Evolutionary conservation across 78 protist species (phyloP).

Genomic region (Dictyostelium citrinum): DNA sequence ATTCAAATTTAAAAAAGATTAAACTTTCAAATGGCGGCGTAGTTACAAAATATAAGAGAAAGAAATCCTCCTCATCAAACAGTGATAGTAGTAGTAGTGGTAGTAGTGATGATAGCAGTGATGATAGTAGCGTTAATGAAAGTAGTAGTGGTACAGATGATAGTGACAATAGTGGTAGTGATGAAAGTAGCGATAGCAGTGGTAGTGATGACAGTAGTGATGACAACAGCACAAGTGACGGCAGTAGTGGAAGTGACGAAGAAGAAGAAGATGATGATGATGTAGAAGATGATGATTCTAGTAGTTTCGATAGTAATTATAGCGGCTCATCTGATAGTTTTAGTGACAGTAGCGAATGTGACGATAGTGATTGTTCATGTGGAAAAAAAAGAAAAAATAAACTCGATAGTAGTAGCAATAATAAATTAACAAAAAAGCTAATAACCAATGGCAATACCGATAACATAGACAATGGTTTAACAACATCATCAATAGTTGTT

Average conservation of each 20-base stretch:
- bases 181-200: not conserved
- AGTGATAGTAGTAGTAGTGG: not conserved
- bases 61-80: not conserved
- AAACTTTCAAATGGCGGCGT: not conserved
- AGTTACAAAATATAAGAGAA: not conserved
- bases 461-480: not conserved
- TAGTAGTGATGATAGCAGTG: not conserved
- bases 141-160: not conserved
- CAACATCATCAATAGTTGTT: not conserved
- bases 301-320: not conserved
- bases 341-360: conserved; percentile 11
- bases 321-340: not conserved
- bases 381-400: not conserved
- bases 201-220: not conserved
- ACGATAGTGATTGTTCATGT: conserved; percentile 17
- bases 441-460: not conserved
- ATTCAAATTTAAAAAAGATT: not conserved
- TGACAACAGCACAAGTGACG: not conserved
- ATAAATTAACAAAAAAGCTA: not conserved
- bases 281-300: not conserved
- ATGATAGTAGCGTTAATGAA: not conserved
- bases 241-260: not conserved
- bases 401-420: not conserved
- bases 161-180: not conserved
- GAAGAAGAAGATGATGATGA: not conserved